phyloP scores from a whole-genome alignment of 1,284 basidiomycete species.

The Chondrostereum purpureum region DNA sequence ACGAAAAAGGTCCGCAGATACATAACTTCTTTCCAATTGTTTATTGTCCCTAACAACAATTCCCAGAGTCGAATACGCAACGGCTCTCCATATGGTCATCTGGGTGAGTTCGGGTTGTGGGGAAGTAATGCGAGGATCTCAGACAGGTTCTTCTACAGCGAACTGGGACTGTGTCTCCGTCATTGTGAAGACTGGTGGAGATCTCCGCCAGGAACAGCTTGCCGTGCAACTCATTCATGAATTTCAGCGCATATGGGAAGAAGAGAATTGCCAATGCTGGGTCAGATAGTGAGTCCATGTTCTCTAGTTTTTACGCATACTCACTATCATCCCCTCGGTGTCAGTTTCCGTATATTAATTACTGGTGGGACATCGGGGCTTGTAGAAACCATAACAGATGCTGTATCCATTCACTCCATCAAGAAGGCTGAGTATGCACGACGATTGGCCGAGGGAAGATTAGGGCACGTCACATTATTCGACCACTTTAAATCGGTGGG shows the following conservation, averaged over 20 bases:
- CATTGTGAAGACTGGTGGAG: constrained; percentile 97
- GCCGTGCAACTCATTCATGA: constrained; percentile 93
- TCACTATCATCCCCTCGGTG: neutral
- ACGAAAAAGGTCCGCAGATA: constrained; percentile 72
- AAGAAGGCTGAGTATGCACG: constrained; percentile 98
- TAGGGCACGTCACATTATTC: constrained; percentile 81
- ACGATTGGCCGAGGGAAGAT: constrained; percentile 69
- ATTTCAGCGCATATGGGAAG: constrained; percentile 92
- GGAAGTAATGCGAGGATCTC: constrained; percentile 12
- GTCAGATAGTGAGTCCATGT: constrained; percentile 73
- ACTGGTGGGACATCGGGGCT: constrained; percentile 91
- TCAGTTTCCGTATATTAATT: constrained; percentile 80
- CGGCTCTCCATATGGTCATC: constrained; percentile 91
- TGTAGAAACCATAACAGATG: constrained; percentile 93
- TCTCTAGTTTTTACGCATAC: neutral
- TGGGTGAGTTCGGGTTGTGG: constrained; percentile 50
- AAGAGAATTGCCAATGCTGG: constrained; percentile 88
- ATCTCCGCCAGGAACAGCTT: constrained; percentile 95
- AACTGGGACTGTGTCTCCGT: constrained; percentile 89
- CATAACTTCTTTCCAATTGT: constrained; percentile 2
- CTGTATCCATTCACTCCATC: constrained; percentile 97
- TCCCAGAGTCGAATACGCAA: constrained; percentile 80
- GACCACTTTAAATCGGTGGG: constrained; percentile 85
- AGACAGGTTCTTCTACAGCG: constrained; percentile 28
- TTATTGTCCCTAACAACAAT: constrained; percentile 11